Evolutionary conservation across 495 filamentous ascomycete genomes (phyloP).

Genomic region (Neurospora sp.): DNA sequence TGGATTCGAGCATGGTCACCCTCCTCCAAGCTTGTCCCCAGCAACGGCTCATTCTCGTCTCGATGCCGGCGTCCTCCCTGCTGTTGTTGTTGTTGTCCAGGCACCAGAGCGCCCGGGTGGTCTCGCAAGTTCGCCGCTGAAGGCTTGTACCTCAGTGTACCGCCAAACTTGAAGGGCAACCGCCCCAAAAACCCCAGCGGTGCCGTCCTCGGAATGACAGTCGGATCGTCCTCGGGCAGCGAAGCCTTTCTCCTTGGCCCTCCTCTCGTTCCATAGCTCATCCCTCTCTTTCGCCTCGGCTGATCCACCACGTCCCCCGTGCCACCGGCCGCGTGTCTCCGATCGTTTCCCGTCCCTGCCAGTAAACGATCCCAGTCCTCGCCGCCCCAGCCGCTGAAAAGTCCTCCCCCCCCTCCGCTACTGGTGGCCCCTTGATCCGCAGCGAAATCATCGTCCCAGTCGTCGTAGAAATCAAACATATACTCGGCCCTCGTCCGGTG

Average conservation of each 20-base stretch:
- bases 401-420: constrained; percentile 31
- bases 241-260: constrained; percentile 58
- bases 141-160: constrained; percentile 76
- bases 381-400: constrained; percentile 48
- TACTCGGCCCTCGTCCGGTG: constrained; percentile 59
- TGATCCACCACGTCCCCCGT: constrained; percentile 44
- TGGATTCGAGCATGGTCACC: constrained; percentile 15
- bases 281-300: constrained; percentile 62
- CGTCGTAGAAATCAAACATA: constrained; percentile 96
- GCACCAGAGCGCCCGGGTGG: constrained; percentile 50
- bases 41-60: constrained; percentile 62
- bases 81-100: constrained; percentile 27
- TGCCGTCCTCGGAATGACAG: constrained; percentile 79
- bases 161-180: constrained; percentile 78
- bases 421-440: constrained; percentile 23
- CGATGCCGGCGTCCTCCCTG: constrained; percentile 36
- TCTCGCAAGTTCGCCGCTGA: constrained; percentile 86
- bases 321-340: constrained; percentile 16
- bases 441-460: constrained; percentile 79
- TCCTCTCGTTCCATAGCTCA: constrained; percentile 78
- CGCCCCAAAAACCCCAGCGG: constrained; percentile 76
- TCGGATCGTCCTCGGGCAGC: constrained; percentile 61
- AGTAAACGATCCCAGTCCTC: constrained; percentile 84
- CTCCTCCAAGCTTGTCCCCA: constrained; percentile 47
- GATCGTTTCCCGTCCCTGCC: constrained; percentile 56